Evolutionary conservation across 306 rosid species (phyloP), one percentile per base, ranked within the genome.

Genomic region (Potentilla sterilis): DNA sequence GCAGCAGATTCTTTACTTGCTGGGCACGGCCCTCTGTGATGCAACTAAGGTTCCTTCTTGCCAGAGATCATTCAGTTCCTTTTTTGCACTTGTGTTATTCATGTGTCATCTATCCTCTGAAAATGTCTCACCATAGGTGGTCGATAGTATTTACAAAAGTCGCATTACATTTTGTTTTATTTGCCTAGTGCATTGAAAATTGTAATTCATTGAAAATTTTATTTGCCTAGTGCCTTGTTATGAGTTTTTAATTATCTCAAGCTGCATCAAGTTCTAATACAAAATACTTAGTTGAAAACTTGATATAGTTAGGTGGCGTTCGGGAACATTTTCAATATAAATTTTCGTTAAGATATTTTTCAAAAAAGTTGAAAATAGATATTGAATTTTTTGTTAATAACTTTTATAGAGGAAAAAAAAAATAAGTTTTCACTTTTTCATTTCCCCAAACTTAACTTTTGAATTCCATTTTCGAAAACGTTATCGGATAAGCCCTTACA

Each of bases 1-100:
- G 93, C 89, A 4, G 98, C 98, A 71, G 95, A 93, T 85, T 88
- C 87, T 75, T 81, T 93, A 73, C 88, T 90, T 49, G 90, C 85
- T 64, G 76, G 78, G 42, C 55, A 41, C 34, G 61, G 62, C 69
- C 59, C 89, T 74, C 80, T 82, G 43, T 78, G 79, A 73, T 16
- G 48, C 42, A 73, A 42, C 34, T 62, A 49, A 70, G 51, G 51
- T 44, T 74, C 43, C 28, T 59, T 61, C 40, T 9, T 48, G 74
- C 49, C 15, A 12, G 68, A 77, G 66, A 67, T 75, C 44, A 52
- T 14, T 37, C 81, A 38, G 68, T 70, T 80, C 51, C 75, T 70
- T 69, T 13, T 64, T 57, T 12, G 18, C 37, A 61, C 44, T 76
- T 75, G 67, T 55, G 65, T 37, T 69, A 63, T 72, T 62, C 47